Evolutionary conservation across 345 rosid species (phyloP), one percentile per base, ranked within the genome.

Genomic region (Rhizophora mangle): DNA sequence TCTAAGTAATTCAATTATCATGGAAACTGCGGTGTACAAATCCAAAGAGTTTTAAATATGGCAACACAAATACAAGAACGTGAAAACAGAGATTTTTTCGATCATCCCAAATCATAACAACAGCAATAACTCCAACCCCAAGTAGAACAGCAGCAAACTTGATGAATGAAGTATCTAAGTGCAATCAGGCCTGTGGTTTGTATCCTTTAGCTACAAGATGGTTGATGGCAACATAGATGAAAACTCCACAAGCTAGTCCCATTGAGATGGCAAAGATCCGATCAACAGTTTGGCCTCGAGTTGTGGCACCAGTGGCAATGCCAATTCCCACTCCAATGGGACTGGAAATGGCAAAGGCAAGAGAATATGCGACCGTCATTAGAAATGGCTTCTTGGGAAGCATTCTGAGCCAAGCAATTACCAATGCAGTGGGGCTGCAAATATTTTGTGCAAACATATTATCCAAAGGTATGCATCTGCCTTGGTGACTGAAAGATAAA

Each of bases 361-460:
- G 82, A 24, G 98, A 80, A 76, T 93, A 90, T 59, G 80, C 21
- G 85, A 51, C 82, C 0, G 96, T 90, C 22, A 81, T 65, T 31
- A 90, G 81, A 60, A 93, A 83, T 54, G 98, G 93, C 74, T 93
- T 82, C 78, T 73, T 90, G 15, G 98, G 96, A 1, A 88, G 68
- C 88, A 90, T 85, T 71, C 84, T 85, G 2, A 90, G 87, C 15
- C 88, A 83, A 32, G 98, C 96, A 54, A 93, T 90, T 71, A 96
- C 96, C 96, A 93, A 90, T 7, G 92, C 89, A 24, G 87, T 78
- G 56, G 98, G 56, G 98, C 98, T 18, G 98, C 93, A 52, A 90
- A 90, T 0, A 93, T 86, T 69, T 90, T 93, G 81, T 93, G 98
- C 39, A 88, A 59, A 0, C 92, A 88, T 55, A 64, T 93, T 43